These are phyloP conservation scores for Plectosphaerella plurivora DNA, from an alignment of 2,329 filamentous ascomycete species.

Conservation along the genomic window DNA sequence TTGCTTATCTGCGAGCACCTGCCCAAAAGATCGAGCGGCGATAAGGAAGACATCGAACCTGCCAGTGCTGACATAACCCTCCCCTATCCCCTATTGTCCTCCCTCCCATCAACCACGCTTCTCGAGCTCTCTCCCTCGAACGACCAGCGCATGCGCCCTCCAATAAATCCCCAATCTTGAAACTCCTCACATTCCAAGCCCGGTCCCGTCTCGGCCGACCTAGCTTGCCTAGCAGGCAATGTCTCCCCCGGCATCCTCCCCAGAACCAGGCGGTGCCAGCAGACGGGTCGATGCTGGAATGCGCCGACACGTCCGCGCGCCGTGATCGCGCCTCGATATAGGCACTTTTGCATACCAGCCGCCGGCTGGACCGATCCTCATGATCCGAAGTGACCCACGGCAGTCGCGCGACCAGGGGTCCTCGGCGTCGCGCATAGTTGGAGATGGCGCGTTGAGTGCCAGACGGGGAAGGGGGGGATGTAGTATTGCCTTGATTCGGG, in stretches of 20 bases:
- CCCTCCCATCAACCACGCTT: too few species aligned
- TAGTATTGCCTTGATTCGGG: neutral
- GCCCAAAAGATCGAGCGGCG: too few species aligned
- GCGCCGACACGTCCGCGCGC: neutral
- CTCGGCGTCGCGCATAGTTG: neutral
- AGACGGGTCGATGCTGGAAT: constrained; percentile 1
- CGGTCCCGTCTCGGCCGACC: neutral
- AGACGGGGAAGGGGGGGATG: neutral
- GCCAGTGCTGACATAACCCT: too few species aligned
- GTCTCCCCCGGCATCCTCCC: constrained; percentile 1
- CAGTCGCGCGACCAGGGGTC: neutral
- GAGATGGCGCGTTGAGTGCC: constrained; percentile 1
- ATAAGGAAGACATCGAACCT: too few species aligned
- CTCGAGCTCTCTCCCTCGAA: too few species aligned
- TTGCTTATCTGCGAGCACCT: constrained; percentile 1
- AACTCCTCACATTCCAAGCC: neutral
- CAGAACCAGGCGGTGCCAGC: neutral
- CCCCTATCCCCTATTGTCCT: too few species aligned
- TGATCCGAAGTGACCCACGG: neutral
- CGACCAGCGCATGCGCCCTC: too few species aligned
- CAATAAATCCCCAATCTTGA: too few species aligned
- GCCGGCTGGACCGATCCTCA: neutral
- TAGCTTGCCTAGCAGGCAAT: neutral
- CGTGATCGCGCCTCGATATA: neutral
- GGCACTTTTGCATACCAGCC: neutral